phyloP scores from a whole-genome alignment of 805 yeast genomes.

The Diddensiella caesifluorescens region DNA sequence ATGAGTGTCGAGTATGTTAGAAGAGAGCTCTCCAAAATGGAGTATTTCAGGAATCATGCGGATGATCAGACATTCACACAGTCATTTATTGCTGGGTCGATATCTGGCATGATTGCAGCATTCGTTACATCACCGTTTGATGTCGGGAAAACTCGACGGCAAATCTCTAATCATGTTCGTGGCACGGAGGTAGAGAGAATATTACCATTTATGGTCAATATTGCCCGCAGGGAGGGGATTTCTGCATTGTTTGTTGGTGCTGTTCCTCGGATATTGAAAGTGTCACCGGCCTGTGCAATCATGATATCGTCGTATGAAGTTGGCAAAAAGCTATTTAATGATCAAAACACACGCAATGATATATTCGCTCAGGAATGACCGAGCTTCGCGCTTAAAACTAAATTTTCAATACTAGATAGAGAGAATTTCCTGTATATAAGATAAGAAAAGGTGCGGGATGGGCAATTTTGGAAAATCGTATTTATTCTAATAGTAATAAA shows the following conservation, averaged over 20 bases:
- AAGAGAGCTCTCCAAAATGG: slow-evolving; percentile 22
- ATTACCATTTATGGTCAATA: slow-evolving; percentile 59
- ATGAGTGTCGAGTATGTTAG: slow-evolving; percentile 64
- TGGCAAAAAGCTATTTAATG: slow-evolving; percentile 55
- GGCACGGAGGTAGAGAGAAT: slow-evolving; percentile 39
- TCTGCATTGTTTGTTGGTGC: slow-evolving; percentile 82
- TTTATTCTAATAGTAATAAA: too few relatives aligned
- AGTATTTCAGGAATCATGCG: slow-evolving; percentile 16
- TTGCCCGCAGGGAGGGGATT: slow-evolving; percentile 69
- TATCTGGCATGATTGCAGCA: slow-evolving; percentile 84
- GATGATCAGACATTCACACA: slow-evolving; percentile 29
- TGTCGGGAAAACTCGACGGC: slow-evolving; percentile 92
- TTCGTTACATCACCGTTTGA: slow-evolving; percentile 90
- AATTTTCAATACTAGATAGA: too few relatives aligned
- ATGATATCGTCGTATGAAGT: slow-evolving; percentile 95
- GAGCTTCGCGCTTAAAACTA: too few relatives aligned
- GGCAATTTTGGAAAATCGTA: too few relatives aligned
- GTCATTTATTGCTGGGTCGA: slow-evolving; percentile 69
- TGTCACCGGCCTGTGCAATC: slow-evolving; percentile 97
- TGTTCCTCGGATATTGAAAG: slow-evolving; percentile 78
- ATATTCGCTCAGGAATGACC: slow-evolving; percentile 4
- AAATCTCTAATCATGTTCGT: slow-evolving; percentile 45
- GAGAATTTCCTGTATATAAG: too few relatives aligned
- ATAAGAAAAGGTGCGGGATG: too few relatives aligned
- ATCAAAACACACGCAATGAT: slow-evolving; percentile 16